Percentiles rank a stretch among this genome's conserved stretches.
Conservation (phyloP, 495 filamentous ascomycete species). For the Hypomontagnella submonticulosa region DNA sequence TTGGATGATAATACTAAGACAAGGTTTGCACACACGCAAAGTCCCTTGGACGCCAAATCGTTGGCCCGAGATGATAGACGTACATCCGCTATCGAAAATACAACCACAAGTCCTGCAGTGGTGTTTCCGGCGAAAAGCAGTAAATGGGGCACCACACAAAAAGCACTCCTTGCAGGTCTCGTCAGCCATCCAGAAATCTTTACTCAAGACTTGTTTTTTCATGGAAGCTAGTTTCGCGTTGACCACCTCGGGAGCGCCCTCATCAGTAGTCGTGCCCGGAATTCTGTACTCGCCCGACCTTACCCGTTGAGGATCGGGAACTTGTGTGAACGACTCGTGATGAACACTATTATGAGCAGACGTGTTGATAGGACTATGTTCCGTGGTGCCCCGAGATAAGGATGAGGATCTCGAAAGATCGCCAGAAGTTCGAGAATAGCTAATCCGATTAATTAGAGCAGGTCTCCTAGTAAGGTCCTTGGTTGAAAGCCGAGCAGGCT, state of each 20-base stretch:
- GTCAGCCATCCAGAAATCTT: constrained; percentile 99
- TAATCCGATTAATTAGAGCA: constrained; percentile 64
- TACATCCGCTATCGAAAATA: constrained; percentile 98
- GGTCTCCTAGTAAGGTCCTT: constrained; percentile 51
- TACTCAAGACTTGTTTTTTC: constrained; percentile 85
- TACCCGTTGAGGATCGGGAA: constrained; percentile 55
- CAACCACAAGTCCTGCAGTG: constrained; percentile 95
- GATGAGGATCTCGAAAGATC: constrained; percentile 73
- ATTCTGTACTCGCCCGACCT: constrained; percentile 60
- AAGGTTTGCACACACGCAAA: constrained; percentile 94
- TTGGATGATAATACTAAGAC: constrained; percentile 89
- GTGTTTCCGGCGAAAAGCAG: constrained; percentile 94
- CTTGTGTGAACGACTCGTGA: constrained; percentile 62
- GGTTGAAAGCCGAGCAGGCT: constrained; percentile 36
- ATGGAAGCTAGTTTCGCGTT: constrained; percentile 73
- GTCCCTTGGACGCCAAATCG: constrained; percentile 88
- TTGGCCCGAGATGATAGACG: constrained; percentile 83
- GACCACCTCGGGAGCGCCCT: constrained; percentile 68
- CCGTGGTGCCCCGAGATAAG: constrained; percentile 63
- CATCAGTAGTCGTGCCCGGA: constrained; percentile 64
- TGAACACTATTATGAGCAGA: constrained; percentile 65
- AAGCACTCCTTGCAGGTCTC: constrained; percentile 99
- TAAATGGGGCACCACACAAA: constrained; percentile 86
- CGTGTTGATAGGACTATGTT: constrained; percentile 62
- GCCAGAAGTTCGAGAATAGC: constrained; percentile 47